phyloP scores from a whole-genome alignment of 805 yeast species.

The Teunomyces funiuensis region DNA sequence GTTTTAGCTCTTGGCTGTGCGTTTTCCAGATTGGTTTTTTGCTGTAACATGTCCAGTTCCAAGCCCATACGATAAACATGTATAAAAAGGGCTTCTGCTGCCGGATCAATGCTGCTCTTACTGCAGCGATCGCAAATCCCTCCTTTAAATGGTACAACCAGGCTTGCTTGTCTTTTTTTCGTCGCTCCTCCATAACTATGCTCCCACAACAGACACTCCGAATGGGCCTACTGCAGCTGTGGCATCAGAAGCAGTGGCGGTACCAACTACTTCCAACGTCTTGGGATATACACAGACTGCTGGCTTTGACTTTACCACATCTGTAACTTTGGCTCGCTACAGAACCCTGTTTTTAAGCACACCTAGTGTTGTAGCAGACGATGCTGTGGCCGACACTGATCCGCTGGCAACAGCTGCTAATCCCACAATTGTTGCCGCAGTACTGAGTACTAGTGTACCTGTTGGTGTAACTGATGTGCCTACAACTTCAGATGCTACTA shows the following conservation, averaged over 20 bases:
- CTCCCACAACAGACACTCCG: not conserved
- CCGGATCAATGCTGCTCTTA: too few species aligned
- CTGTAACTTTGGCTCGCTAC: not conserved
- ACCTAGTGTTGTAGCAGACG: too few species aligned
- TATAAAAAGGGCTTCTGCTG: not conserved
- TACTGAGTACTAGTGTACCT: too few species aligned
- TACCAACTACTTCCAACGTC: too few species aligned
- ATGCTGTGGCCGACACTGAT: too few species aligned
- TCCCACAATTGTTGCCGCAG: not conserved
- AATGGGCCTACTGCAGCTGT: not conserved
- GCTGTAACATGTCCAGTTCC: too few species aligned
- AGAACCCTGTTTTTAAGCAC: not conserved
- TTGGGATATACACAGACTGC: too few species aligned
- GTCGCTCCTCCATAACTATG: not conserved
- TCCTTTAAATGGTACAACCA: slow-evolving; percentile 1
- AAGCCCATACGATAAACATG: too few species aligned
- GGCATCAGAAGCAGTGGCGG: not conserved
- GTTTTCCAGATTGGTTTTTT: not conserved
- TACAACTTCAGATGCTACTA: too few species aligned
- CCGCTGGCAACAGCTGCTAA: too few species aligned
- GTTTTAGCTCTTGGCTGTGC: not conserved
- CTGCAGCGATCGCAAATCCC: not conserved
- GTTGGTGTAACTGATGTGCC: too few species aligned
- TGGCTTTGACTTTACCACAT: not conserved
- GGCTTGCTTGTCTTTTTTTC: slow-evolving; percentile 2